Base-by-base conservation (phyloP, 2,329 filamentous ascomycete genomes). In the Gremmenia infestans region DNA sequence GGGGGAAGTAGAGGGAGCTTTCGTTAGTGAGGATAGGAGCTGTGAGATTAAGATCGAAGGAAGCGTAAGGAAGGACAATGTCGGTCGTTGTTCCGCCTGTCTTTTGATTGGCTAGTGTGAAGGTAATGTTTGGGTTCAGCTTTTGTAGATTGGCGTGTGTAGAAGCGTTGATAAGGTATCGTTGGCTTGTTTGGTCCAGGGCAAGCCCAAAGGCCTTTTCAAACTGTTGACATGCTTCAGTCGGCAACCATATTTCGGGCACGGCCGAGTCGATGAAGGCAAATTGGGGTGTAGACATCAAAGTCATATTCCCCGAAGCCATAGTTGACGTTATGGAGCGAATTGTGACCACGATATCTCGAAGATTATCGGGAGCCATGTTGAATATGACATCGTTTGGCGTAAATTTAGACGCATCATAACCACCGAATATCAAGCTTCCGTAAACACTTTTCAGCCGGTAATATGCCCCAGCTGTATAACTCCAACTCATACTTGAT, bases 391-490 rank as follows among this genome's bases (percentile, higher is more conserved):
- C 69, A 7, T 66, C 54, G 60, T 73, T 74, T 19, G 69, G 67
- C 2, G 54, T 61, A 60, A 74, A 74, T n/a, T 70, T 67, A 1
- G 71, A 72, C 0, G 67, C 67, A 53, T 75, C 73, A 55, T 74
- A 74, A 2, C 73, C 73, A 9, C 70, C 71, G 47, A 75, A 71
- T n/a, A 74, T 72, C 23, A 75, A 57, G 39, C 73, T 71, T 12
- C 72, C 72, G 54, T 72, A 73, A 54, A 47, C 68, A 63, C 72
- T 43, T 55, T 57, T 63, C 43, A 59, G 53, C 2, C 72, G 71
- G 49, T 75, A 75, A 43, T 65, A 68, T 15, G 72, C 73, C 7
- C 73, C 73, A 12, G 72, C 72, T 6, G 73, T 75, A 58, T 75
- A 74, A 53, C 72, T 73, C 72, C 72, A 75, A 55, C 72, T 74